These are phyloP conservation scores for Hericium coralloides DNA, from an alignment of 768 basidiomycete genomes.

Conservation along the genomic window DNA sequence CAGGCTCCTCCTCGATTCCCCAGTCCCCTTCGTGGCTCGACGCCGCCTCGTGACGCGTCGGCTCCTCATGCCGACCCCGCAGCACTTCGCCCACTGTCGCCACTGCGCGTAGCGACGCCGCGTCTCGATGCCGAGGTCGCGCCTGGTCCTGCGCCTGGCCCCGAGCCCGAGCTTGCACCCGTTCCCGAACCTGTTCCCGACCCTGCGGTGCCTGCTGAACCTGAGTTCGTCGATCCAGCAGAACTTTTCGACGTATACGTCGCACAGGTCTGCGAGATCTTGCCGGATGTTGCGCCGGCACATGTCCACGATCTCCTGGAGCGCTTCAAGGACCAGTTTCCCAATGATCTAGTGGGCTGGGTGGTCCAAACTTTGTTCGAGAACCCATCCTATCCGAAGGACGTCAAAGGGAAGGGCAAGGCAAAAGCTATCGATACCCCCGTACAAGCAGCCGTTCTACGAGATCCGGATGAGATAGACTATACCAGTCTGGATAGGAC, in stretches of 20 bases:
- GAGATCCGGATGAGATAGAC: slow-evolving; percentile 34
- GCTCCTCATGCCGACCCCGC: too few relatives aligned
- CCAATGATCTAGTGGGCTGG: slow-evolving; percentile 36
- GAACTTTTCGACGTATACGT: slow-evolving; percentile 22
- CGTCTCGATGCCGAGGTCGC: too few relatives aligned
- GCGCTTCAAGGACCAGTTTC: slow-evolving; percentile 28
- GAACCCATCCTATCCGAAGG: slow-evolving; percentile 48
- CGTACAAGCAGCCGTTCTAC: slow-evolving; percentile 10
- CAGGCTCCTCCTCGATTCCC: too few relatives aligned
- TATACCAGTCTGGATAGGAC: slow-evolving; percentile 41
- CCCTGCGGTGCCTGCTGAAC: too few relatives aligned
- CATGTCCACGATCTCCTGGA: slow-evolving; percentile 43
- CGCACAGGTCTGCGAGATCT: slow-evolving; percentile 52
- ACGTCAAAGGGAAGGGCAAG: slow-evolving; percentile 35
- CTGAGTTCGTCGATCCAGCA: background rate
- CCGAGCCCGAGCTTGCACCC: too few relatives aligned
- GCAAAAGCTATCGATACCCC: slow-evolving; percentile 24
- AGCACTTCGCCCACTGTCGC: too few relatives aligned
- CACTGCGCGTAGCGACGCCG: too few relatives aligned
- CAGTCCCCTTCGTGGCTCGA: too few relatives aligned
- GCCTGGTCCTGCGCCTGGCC: too few relatives aligned
- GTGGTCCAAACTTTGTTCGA: slow-evolving; percentile 60
- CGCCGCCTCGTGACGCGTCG: too few relatives aligned
- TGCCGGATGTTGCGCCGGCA: slow-evolving; percentile 59
- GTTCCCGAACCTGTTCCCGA: too few relatives aligned